Evolutionary conservation across 2,329 filamentous ascomycete species (phyloP).

Genomic region (Rhynchosporium agropyri): DNA sequence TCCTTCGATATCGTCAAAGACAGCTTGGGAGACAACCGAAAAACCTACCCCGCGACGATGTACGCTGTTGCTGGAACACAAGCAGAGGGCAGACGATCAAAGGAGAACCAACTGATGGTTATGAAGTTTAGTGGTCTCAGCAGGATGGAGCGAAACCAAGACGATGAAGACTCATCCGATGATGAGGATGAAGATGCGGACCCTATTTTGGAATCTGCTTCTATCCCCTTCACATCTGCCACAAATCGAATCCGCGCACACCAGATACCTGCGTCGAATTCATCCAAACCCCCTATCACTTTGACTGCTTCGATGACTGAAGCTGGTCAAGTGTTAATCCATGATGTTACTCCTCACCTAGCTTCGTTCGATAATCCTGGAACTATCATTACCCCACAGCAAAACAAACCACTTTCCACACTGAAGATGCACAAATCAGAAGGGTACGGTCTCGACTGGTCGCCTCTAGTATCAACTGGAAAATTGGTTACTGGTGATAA

Average conservation of each 20-base stretch:
- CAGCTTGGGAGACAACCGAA: slow-evolving; percentile 82
- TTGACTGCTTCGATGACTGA: slow-evolving; percentile 93
- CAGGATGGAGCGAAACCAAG: slow-evolving; percentile 74
- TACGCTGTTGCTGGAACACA: slow-evolving; percentile 96
- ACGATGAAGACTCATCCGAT: slow-evolving; percentile 69
- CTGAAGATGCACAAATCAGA: slow-evolving; percentile 90
- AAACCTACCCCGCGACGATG: slow-evolving; percentile 91
- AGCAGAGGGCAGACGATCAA: slow-evolving; percentile 72
- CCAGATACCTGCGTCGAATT: slow-evolving; percentile 73
- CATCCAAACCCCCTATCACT: slow-evolving; percentile 74
- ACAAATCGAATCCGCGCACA: slow-evolving; percentile 92
- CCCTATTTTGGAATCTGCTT: slow-evolving; percentile 90
- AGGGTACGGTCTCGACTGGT: slow-evolving; percentile 98
- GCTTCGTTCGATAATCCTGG: slow-evolving; percentile 89
- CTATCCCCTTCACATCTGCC: slow-evolving; percentile 81
- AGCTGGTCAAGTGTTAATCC: slow-evolving; percentile 83
- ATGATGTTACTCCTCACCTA: slow-evolving; percentile 90
- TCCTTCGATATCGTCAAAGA: slow-evolving; percentile 94
- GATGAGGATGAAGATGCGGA: slow-evolving; percentile 76
- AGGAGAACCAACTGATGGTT: slow-evolving; percentile 92
- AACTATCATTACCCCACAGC: slow-evolving; percentile 73
- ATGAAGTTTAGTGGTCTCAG: slow-evolving; percentile 94
- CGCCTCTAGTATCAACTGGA: slow-evolving; percentile 74
- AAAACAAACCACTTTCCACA: slow-evolving; percentile 86
- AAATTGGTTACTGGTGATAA: slow-evolving; percentile 93